A percentile compares a stretch with the other conserved stretches of the same genome.
Evolutionary conservation across 371 early-diverging fungal genomes (phyloP).

Genomic region (Mortierella sp.): DNA sequence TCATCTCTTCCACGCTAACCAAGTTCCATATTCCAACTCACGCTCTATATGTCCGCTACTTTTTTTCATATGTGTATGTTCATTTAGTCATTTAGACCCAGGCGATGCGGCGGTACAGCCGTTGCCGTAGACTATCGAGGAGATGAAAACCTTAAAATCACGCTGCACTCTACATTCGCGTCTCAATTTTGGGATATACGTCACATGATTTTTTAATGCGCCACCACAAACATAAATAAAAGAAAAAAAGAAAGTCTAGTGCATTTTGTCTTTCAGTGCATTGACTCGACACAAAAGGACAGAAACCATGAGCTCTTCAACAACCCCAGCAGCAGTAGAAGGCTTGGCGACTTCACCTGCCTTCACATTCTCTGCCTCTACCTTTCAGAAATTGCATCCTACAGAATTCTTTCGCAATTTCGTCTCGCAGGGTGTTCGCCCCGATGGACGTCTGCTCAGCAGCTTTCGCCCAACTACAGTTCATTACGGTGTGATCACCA

Average conservation of each 20-base stretch:
- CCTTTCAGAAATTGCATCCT: constrained; percentile 84
- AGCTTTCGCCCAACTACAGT: constrained; percentile 75
- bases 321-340: constrained; percentile 5
- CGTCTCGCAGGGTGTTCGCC: constrained; percentile 81
- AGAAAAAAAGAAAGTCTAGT: constrained; percentile 7
- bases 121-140: too few relatives aligned
- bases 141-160: too few relatives aligned
- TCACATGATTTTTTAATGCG: background rate
- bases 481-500: constrained; percentile 77
- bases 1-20: background rate
- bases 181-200: too few relatives aligned
- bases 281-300: background rate
- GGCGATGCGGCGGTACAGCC: background rate
- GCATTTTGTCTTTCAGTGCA: background rate
- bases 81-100: background rate
- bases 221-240: constrained; percentile 6
- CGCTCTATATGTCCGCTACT: background rate
- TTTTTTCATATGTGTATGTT: background rate
- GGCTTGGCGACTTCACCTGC: constrained; percentile 37
- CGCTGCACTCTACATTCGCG: too few relatives aligned
- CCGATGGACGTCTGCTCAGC: constrained; percentile 82
- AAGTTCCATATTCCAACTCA: constrained; percentile 22
- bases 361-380: constrained; percentile 62
- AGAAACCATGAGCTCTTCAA: constrained; percentile 23
- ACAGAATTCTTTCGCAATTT: constrained; percentile 90